Evolutionary conservation across 192 early-diverging fungal species (phyloP).

Genomic region (Lunasporangiospora selenospora): DNA sequence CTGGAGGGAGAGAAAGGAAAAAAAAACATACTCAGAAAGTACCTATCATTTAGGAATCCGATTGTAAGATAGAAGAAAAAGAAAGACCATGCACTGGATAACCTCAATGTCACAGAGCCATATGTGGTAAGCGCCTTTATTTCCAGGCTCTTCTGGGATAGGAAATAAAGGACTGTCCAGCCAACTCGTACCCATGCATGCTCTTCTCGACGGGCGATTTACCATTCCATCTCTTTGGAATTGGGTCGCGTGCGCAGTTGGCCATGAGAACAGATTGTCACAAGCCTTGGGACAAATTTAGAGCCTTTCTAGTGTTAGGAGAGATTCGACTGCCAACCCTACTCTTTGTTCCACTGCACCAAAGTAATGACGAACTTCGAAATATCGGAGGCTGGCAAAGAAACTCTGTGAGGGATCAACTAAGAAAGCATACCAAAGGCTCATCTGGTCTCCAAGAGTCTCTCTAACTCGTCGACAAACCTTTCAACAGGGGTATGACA

Average conservation of each 20-base stretch:
- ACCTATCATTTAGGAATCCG: no score
- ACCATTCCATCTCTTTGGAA: conserved; percentile 1
- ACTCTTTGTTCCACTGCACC: background rate
- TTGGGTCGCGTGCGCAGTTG: conserved; percentile 1
- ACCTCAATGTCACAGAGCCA: no score
- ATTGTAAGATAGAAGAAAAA: no score
- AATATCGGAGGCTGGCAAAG: no score
- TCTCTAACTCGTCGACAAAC: conserved; percentile 2
- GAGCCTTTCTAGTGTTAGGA: conserved; percentile 1
- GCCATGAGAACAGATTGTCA: background rate
- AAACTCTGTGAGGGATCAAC: no score
- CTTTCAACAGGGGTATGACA: background rate
- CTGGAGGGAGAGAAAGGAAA: no score
- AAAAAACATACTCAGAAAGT: no score
- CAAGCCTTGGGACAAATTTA: background rate
- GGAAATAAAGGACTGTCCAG: no score
- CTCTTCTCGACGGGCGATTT: conserved; percentile 5
- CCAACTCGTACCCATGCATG: conserved; percentile 1
- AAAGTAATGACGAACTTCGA: background rate
- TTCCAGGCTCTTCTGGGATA: no score
- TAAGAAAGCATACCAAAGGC: background rate
- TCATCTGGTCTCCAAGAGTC: background rate
- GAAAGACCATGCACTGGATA: no score
- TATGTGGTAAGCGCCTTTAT: no score
- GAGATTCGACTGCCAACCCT: background rate